phyloP scores from a whole-genome alignment of 495 filamentous ascomycete species.

The Penicillium atrosanguineum region DNA sequence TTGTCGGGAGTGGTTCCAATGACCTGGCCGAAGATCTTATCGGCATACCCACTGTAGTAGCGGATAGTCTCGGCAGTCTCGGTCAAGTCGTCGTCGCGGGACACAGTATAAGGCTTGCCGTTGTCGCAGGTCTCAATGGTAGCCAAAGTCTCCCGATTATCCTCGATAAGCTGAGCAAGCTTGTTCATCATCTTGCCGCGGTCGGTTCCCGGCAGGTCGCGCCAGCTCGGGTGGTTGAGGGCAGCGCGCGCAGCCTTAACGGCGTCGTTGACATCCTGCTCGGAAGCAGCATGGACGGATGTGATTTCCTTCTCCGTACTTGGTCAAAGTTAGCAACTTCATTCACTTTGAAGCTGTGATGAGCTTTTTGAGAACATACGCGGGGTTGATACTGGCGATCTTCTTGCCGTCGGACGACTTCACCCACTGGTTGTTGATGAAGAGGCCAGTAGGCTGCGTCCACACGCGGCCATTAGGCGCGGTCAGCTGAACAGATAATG shows the following conservation, averaged over 20 bases:
- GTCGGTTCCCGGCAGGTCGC: constrained; percentile 64
- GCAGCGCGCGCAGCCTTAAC: constrained; percentile 80
- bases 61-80: constrained; percentile 69
- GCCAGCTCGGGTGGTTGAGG: constrained; percentile 75
- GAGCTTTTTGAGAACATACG: constrained; percentile 50
- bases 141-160: constrained; percentile 69
- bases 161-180: constrained; percentile 68
- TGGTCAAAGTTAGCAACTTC: neutral
- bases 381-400: constrained; percentile 77
- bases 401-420: constrained; percentile 67
- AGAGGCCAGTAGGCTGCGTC: constrained; percentile 73
- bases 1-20: constrained; percentile 79
- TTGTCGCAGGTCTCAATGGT: constrained; percentile 95
- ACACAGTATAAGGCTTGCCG: constrained; percentile 77
- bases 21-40: constrained; percentile 86
- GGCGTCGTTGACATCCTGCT: constrained; percentile 76
- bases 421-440: constrained; percentile 94
- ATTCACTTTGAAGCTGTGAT: neutral
- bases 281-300: constrained; percentile 76
- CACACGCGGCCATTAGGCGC: constrained; percentile 78
- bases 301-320: constrained; percentile 75
- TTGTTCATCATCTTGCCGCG: constrained; percentile 73
- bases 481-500: constrained; percentile 25
- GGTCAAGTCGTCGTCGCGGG: constrained; percentile 67
- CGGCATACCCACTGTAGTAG: constrained; percentile 86